These are phyloP conservation scores for Pleurotus djamor DNA, from an alignment of 768 basidiomycete genomes.

Conservation along the genomic window DNA sequence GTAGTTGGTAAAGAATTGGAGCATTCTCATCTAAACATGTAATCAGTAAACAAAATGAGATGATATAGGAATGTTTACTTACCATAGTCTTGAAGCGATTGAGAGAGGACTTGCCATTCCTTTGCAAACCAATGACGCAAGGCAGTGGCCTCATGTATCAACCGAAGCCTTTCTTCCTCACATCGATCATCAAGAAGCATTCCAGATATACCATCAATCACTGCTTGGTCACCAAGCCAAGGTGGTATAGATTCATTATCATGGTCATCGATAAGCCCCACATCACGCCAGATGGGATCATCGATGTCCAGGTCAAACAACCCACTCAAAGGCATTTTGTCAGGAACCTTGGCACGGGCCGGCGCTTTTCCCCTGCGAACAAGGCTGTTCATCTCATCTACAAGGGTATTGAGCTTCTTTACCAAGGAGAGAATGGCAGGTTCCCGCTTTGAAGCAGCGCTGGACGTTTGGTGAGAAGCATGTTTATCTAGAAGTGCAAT, in stretches of 20 bases:
- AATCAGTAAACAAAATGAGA: neutral
- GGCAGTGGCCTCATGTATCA: neutral
- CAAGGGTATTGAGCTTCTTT: slow-evolving; percentile 24
- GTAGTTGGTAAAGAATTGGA: neutral
- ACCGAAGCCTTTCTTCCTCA: slow-evolving; percentile 19
- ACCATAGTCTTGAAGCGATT: neutral
- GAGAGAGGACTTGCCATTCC: neutral
- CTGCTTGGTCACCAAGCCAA: slow-evolving; percentile 25
- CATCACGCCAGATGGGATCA: slow-evolving; percentile 31
- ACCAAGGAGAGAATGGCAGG: slow-evolving; percentile 21
- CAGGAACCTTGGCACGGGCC: slow-evolving; percentile 16
- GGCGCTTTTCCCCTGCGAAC: slow-evolving; percentile 20
- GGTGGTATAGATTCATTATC: slow-evolving; percentile 6
- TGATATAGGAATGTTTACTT: neutral
- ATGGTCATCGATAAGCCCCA: slow-evolving; percentile 19
- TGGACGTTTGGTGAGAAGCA: slow-evolving; percentile 22
- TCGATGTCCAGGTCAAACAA: slow-evolving; percentile 32
- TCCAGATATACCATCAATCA: slow-evolving; percentile 24
- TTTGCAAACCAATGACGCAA: neutral
- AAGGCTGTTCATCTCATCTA: slow-evolving; percentile 15
- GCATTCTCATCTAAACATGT: neutral
- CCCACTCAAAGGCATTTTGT: slow-evolving; percentile 14
- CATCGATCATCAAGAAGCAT: slow-evolving; percentile 22
- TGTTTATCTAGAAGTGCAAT: slow-evolving; percentile 17
- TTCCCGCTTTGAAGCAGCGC: slow-evolving; percentile 20